Evolutionary conservation across 2,329 filamentous ascomycete species (phyloP), one percentile per base, ranked within the genome.

Genomic region (Fusarium nodosum): DNA sequence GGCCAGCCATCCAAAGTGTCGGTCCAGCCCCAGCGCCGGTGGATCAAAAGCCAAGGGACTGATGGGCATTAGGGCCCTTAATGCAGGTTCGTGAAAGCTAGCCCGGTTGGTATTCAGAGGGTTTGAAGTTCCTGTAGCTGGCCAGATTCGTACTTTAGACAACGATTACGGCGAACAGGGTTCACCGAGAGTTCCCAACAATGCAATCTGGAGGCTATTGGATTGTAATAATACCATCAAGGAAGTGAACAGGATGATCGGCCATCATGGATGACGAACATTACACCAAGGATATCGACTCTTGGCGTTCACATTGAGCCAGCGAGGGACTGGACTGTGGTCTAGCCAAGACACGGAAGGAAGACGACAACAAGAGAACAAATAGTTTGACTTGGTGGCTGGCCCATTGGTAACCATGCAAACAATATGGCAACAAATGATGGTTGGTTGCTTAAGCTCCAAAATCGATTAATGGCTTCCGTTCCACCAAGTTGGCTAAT

Each of bases 1-100:
- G 55, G 53, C 58, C 62, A 66, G 62, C 62, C 55, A 57, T 47
- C 66, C 56, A 69, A 55, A 54, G 60, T 50, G 54, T 54, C 30
- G 48, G 54, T 63, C 52, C 39, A 55, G 38, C 53, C 57, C 48
- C 62, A 54, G 59, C 36, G 47, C 45, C 50, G 39, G 48, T 45
- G 51, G 68, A 68, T 71, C 68, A 68, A 66, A 62, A 55, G 56
- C 34, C 38, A 33, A 57, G 58, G 60, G 67, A 68, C 56, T 41
- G 50, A 68, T 58, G 55, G 65, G 68, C 58, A 59, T 46, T 68
- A 58, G 61, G 52, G 52, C 42, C 60, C 15, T 64, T 60, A 58
- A 61, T 47, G 47, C 57, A 64, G 53, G 64, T 61, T 64, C 60
- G 38, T 56, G 65, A 47, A 56, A 61, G 64, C 61, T 72, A 73